Percentiles rank a stretch among this genome's conserved stretches.
Conservation (phyloP, 2,329 filamentous ascomycete species). For the Magnaporthiopsis incrustans region DNA sequence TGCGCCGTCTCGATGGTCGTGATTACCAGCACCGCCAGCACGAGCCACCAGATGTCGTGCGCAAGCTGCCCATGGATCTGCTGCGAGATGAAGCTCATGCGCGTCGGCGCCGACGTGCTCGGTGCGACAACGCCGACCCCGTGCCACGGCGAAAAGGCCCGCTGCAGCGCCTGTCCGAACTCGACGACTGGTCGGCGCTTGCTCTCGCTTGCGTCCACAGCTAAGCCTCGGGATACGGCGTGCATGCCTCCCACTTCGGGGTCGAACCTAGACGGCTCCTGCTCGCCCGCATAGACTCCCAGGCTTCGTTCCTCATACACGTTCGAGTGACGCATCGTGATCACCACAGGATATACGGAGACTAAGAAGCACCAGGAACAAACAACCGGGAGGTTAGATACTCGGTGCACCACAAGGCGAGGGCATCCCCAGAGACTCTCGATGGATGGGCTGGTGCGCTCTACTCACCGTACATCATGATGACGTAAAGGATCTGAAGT, state of each 20-base stretch:
- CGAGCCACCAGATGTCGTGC: conserved; percentile 57
- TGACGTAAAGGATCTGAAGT: conserved; percentile 50
- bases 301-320: conserved; percentile 64
- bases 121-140: conserved; percentile 27
- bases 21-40: conserved; percentile 52
- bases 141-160: conserved; percentile 30
- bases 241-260: conserved; percentile 1
- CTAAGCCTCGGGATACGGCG: neutral
- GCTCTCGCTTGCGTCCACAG: neutral
- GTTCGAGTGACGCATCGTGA: conserved; percentile 61
- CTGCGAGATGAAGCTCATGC: conserved; percentile 41
- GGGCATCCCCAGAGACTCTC: no score
- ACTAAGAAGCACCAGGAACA: conserved; percentile 18
- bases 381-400: no score
- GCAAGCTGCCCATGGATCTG: conserved; percentile 53
- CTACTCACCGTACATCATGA: conserved; percentile 54
- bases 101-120: conserved; percentile 22
- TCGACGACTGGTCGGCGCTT: conserved; percentile 13
- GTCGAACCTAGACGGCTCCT: neutral
- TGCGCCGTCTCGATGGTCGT: conserved; percentile 48
- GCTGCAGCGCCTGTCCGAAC: conserved; percentile 27
- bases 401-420: no score
- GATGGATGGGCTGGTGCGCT: neutral
- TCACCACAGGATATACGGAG: conserved; percentile 53
- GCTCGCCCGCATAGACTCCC: conserved; percentile 43